Percentiles rank a stretch among this genome's conserved stretches.
Conservation (phyloP, 139 green algal genomes). For the Ettlia oleoabundans region DNA sequence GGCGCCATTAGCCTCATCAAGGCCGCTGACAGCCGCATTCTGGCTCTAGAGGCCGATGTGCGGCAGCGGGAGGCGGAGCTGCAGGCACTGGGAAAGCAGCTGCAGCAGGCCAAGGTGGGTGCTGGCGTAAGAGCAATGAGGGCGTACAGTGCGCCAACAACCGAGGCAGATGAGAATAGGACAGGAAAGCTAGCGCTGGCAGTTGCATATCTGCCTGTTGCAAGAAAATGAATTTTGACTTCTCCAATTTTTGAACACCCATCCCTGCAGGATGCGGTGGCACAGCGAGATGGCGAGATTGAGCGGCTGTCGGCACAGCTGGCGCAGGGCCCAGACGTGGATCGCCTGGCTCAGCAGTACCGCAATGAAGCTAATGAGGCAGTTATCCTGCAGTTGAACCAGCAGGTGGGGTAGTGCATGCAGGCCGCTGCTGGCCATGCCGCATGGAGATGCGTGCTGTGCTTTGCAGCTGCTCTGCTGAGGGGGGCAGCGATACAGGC, state of each 20-base stretch:
- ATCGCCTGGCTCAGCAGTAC: conserved; percentile 55
- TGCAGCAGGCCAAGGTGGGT: conserved; percentile 23
- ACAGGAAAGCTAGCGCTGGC: no score
- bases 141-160: not conserved
- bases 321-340: conserved; percentile 55
- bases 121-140: not conserved
- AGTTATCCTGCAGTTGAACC: conserved; percentile 76
- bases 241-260: no score
- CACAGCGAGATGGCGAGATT: conserved; percentile 61
- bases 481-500: no score
- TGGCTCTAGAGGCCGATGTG: conserved; percentile 57
- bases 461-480: no score
- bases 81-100: not conserved
- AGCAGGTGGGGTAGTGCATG: no score
- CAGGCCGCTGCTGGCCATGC: no score
- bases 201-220: no score
- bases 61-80: conserved; percentile 33
- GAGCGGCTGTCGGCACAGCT: conserved; percentile 45
- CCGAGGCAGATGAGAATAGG: no score
- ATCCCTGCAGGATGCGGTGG: conserved; percentile 47
- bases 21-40: conserved; percentile 41
- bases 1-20: conserved; percentile 46
- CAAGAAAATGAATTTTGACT: no score
- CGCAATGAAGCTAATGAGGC: conserved; percentile 70
- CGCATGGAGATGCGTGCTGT: no score